phyloP scores from a whole-genome alignment of 495 filamentous ascomycete genomes.

The Coniosporium apollinis region DNA sequence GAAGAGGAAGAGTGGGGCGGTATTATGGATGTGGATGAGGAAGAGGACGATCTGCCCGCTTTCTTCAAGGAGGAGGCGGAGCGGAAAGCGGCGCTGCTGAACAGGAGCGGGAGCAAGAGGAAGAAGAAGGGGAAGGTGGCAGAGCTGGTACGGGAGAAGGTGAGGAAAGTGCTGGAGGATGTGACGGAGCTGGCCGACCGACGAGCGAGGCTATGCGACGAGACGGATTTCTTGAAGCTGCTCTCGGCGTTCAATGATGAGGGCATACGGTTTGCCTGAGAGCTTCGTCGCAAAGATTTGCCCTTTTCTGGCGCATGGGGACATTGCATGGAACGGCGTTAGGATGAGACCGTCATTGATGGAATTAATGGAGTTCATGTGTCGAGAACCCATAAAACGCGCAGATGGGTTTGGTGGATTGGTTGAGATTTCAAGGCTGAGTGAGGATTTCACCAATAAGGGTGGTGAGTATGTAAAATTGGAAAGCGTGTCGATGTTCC shows the following conservation, averaged over 20 bases:
- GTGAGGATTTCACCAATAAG: too few species aligned
- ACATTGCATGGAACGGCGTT: too few species aligned
- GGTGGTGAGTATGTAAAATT: too few species aligned
- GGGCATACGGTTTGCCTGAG: conserved; percentile 79
- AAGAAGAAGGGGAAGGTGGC: conserved; percentile 61
- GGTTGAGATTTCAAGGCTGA: too few species aligned
- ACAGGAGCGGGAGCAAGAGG: conserved; percentile 22
- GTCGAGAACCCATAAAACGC: too few species aligned
- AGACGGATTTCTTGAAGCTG: conserved; percentile 71
- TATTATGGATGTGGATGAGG: conserved; percentile 38
- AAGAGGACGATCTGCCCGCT: conserved; percentile 45
- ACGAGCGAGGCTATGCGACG: conserved; percentile 69
- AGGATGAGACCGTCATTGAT: too few species aligned
- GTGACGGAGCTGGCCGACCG: conserved; percentile 63
- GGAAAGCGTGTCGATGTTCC: too few species aligned
- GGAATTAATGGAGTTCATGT: too few species aligned
- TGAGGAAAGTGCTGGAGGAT: conserved; percentile 61
- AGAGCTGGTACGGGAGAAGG: conserved; percentile 63
- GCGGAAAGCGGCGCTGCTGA: conserved; percentile 24
- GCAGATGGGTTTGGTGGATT: too few species aligned
- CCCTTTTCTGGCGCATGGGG: too few species aligned
- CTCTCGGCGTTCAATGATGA: conserved; percentile 72
- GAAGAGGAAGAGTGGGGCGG: conserved; percentile 33
- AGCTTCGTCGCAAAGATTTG: too few species aligned
- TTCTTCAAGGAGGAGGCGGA: conserved; percentile 60